Evolutionary conservation across 495 filamentous ascomycete genomes (phyloP).

Genomic region (Cercophora scortea): DNA sequence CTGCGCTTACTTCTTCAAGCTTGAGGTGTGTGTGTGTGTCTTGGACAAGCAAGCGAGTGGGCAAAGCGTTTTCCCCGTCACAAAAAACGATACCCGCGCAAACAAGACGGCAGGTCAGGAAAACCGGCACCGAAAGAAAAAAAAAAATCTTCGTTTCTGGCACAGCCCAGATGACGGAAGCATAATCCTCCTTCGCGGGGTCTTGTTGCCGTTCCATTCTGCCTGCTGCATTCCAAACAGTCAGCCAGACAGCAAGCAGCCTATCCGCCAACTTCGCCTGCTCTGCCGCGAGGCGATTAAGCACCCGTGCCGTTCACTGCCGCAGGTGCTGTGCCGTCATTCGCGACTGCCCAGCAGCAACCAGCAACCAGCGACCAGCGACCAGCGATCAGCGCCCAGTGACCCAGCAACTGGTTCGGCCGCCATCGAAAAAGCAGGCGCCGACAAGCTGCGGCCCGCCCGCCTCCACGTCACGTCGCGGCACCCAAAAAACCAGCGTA

Average conservation of each 20-base stretch:
- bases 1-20: too few species aligned
- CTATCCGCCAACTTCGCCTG: not conserved
- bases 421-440: not conserved
- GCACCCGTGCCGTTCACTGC: too few species aligned
- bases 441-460: too few species aligned
- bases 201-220: constrained; percentile 9
- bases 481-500: too few species aligned
- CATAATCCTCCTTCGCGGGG: constrained; percentile 21
- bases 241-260: constrained; percentile 3
- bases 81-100: constrained; percentile 2
- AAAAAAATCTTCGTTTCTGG: constrained; percentile 14
- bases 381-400: not conserved
- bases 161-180: constrained; percentile 6
- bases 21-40: too few species aligned
- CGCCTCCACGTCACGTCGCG: too few species aligned
- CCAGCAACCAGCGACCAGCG: not conserved
- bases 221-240: constrained; percentile 9
- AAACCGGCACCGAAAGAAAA: constrained; percentile 7
- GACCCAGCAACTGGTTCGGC: not conserved
- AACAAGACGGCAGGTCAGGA: not conserved
- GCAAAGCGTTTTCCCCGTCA: constrained; percentile 16
- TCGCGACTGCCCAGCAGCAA: not conserved
- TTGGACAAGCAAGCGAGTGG: constrained; percentile 7
- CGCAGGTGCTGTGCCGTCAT: not conserved
- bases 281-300: not conserved